Evolutionary conservation across 1,284 basidiomycete species (phyloP).

Genomic region (Gomphus sp.): DNA sequence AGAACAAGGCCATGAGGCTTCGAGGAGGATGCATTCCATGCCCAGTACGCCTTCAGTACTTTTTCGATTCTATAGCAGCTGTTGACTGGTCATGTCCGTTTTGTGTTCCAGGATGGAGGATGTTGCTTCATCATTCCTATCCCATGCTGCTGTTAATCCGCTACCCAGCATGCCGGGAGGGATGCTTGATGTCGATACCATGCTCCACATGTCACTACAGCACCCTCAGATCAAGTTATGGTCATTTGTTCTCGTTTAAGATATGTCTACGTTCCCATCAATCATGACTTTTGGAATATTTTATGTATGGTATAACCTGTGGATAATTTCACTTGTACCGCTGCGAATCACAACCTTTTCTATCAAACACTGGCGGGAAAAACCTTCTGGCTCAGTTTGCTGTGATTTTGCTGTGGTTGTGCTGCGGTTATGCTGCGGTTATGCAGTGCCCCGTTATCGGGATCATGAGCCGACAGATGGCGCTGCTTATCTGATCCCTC

Average conservation of each 20-base stretch:
- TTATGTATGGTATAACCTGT: too few species aligned
- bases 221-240: neutral
- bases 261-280: neutral
- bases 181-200: neutral
- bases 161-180: neutral
- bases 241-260: neutral
- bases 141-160: conserved; percentile 13
- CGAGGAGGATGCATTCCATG: conserved; percentile 21
- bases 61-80: neutral
- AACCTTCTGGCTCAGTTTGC: neutral
- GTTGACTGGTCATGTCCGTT: neutral
- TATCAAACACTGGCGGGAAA: neutral
- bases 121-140: conserved; percentile 17
- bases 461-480: too few species aligned
- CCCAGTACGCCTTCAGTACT: conserved; percentile 15
- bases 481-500: too few species aligned
- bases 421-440: neutral
- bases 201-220: neutral
- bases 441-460: too few species aligned
- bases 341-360: neutral
- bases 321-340: neutral
- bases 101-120: conserved; percentile 13
- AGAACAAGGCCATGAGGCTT: conserved; percentile 13
- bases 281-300: too few species aligned
- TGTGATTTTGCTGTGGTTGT: neutral